A percentile compares a stretch with the other conserved stretches of the same genome.
phyloP scores from a whole-genome alignment of 768 basidiomycete genomes.

The Lactifluus echinatus region DNA sequence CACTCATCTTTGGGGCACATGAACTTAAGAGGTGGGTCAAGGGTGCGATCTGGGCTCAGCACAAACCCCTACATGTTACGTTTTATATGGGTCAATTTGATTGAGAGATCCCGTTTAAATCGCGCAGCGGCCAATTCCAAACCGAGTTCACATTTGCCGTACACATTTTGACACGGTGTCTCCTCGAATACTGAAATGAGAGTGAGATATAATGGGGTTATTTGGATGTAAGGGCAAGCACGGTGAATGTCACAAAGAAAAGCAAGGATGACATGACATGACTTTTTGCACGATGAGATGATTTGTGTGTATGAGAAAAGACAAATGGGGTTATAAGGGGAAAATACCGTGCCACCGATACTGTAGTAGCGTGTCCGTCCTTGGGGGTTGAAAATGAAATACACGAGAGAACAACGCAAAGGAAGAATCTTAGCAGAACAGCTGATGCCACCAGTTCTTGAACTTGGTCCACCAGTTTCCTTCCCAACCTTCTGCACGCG shows the following conservation, averaged over 20 bases:
- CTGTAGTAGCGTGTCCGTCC: background rate
- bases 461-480: conserved; percentile 78
- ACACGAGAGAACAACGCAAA: background rate
- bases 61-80: background rate
- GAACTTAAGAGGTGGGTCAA: no score
- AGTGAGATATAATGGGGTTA: conserved; percentile 24
- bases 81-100: background rate
- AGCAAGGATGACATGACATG: conserved; percentile 2
- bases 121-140: background rate
- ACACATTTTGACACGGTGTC: conserved; percentile 9
- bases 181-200: conserved; percentile 18
- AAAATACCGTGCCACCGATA: background rate
- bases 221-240: background rate
- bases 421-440: conserved; percentile 51
- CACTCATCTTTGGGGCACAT: background rate
- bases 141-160: conserved; percentile 13
- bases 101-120: background rate
- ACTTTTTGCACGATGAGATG: conserved; percentile 9
- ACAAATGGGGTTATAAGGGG: background rate
- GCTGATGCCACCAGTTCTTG: conserved; percentile 66
- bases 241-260: conserved; percentile 3
- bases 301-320: conserved; percentile 4
- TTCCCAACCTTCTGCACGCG: conserved; percentile 56
- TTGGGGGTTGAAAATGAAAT: background rate
- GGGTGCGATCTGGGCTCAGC: background rate